Base-by-base conservation (phyloP, 83 land plant species). In the Picea abies region DNA sequence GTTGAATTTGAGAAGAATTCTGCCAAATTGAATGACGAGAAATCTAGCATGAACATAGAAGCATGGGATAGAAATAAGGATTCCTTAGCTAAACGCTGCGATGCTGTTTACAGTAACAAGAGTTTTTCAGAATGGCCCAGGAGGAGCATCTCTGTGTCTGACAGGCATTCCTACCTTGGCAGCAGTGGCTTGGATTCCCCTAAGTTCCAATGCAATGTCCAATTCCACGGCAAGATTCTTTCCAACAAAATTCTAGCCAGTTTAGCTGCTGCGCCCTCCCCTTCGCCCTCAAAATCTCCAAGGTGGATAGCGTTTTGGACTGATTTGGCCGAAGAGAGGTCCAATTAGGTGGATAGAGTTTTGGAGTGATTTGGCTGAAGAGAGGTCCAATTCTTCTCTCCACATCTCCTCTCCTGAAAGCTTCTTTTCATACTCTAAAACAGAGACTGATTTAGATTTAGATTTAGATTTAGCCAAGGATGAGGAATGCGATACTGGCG, bases 301-400 rank as follows among this genome's bases (percentile, higher is more conserved):
- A 32, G 76, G 23, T 29, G 29, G 29, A 29, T 29, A 29, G 29
- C 29, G 29, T 29, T 29, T 29, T 29, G 29, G 29, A 23, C 88
- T 65, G 92, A 90, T n/a, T 58, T 90, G 49, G 91, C 85, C 15
- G 85, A 76, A 23, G 77, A 11, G 1, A 49, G 60, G 83, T 63
- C 22, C 4, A 17, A 17, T 63, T 69, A n/a, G n/a, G n/a, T 72
- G 76, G 76, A 72, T 72, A 14, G 76, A 72, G n/a, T 72, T 72
- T 44, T 72, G 76, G 76, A 72, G 52, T 37, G 76, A 44, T 25
- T 15, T 72, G 23, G 76, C 35, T 6, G 76, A n/a, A n/a, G n/a
- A n/a, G n/a, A n/a, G n/a, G n/a, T n/a, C n/a, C n/a, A n/a, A n/a
- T n/a, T n/a, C n/a, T n/a, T 71, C 26, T 71, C 3, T 3, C 8